Percentiles rank a stretch among this genome's conserved stretches.
These are phyloP conservation scores for Cladophialophora yegresii DNA, from an alignment of 2,329 filamentous ascomycete species.

Conservation along the genomic window DNA sequence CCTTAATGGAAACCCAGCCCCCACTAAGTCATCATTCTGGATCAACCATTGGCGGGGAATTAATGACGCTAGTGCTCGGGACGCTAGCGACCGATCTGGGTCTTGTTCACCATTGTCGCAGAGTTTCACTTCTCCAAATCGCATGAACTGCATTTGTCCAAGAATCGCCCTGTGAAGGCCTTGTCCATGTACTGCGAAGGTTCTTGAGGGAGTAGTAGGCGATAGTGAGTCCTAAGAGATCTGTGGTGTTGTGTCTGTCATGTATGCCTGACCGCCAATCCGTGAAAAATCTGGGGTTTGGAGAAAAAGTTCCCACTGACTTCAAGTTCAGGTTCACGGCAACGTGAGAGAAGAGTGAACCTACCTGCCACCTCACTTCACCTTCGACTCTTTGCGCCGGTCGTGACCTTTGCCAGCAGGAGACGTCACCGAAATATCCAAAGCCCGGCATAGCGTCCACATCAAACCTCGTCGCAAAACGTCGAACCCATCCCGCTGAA, in stretches of 20 bases:
- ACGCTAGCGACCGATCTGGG: slow-evolving; percentile 11
- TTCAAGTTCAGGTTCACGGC: slow-evolving; percentile 8
- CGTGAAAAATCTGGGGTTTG: not conserved
- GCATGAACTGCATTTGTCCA: slow-evolving; percentile 4
- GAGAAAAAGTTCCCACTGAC: slow-evolving; percentile 11
- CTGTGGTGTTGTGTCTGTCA: not conserved
- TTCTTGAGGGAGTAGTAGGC: not conserved
- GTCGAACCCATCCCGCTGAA: not conserved
- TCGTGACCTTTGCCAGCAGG: not conserved
- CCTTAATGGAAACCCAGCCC: not conserved
- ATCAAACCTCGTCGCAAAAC: slow-evolving; percentile 5
- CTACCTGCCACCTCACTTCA: not conserved
- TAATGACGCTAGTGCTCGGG: slow-evolving; percentile 6
- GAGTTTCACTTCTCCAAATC: slow-evolving; percentile 14
- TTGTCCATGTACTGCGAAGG: not conserved
- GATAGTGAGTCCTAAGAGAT: not conserved
- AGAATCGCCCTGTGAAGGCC: slow-evolving; percentile 3
- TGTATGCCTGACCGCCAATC: not conserved
- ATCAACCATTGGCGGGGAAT: slow-evolving; percentile 4
- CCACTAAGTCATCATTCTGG: slow-evolving; percentile 1
- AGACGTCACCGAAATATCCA: not conserved
- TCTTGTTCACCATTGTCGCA: slow-evolving; percentile 7
- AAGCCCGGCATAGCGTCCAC: not conserved
- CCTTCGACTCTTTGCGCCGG: not conserved
- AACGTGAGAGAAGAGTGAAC: slow-evolving; percentile 1